Evolutionary conservation across 2,329 filamentous ascomycete genomes (phyloP).

Genomic region (Macrophomina pseudophaseolina): DNA sequence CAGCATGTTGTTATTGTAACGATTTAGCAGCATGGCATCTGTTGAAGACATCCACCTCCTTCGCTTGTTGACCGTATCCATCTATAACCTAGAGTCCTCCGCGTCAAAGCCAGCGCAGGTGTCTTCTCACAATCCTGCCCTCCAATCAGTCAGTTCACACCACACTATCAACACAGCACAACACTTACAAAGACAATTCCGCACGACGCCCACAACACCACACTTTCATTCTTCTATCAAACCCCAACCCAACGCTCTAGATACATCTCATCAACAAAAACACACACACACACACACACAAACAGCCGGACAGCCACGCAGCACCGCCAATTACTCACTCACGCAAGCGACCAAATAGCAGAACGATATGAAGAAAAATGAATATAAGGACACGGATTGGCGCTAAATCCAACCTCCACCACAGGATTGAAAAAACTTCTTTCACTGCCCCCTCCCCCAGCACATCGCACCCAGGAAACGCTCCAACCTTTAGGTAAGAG

Average conservation of each 20-base stretch:
- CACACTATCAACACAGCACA: not conserved
- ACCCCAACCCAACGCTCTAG: not conserved
- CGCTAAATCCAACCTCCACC: not conserved
- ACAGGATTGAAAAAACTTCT: not conserved
- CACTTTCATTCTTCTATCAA: conserved; percentile 8
- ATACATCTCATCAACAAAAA: not conserved
- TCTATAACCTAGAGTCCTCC: too few species aligned
- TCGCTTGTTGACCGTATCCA: too few species aligned
- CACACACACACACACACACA: not conserved
- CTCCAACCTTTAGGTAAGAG: not conserved
- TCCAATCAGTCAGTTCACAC: too few species aligned
- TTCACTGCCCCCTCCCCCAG: not conserved
- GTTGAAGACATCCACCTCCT: too few species aligned
- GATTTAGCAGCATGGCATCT: too few species aligned
- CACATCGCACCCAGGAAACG: not conserved
- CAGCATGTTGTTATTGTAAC: too few species aligned
- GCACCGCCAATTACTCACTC: conserved; percentile 1
- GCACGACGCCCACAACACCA: not conserved
- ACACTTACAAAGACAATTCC: not conserved
- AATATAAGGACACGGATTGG: not conserved
- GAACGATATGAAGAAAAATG: not conserved
- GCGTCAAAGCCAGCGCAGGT: too few species aligned
- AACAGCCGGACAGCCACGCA: not conserved
- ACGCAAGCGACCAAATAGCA: too few species aligned
- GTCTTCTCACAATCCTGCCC: too few species aligned